phyloP scores from a whole-genome alignment of 768 basidiomycete species.

The Boletus sp. region DNA sequence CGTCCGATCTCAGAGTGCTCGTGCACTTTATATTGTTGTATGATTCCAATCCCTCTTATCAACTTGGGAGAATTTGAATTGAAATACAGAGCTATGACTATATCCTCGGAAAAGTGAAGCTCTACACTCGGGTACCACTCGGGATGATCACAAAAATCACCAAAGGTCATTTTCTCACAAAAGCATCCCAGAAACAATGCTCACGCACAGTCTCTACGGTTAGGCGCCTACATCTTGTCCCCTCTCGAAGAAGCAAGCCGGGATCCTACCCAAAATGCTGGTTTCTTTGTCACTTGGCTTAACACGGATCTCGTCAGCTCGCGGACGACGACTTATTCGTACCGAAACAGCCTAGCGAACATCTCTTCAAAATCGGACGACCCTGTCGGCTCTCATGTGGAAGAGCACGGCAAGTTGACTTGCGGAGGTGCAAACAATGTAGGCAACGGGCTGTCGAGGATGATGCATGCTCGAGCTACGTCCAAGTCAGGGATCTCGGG shows the following conservation, averaged over 20 bases:
- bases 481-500: conserved; percentile 34
- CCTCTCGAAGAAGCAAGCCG: conserved; percentile 90
- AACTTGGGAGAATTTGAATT: conserved; percentile 1
- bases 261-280: conserved; percentile 84
- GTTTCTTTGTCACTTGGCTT: conserved; percentile 81
- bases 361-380: background rate
- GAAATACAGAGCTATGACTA: conserved; percentile 81
- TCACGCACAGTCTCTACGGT: background rate
- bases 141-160: conserved; percentile 72
- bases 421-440: background rate
- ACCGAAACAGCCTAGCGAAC: conserved; percentile 60
- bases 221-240: conserved; percentile 94
- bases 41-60: conserved; percentile 26
- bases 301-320: conserved; percentile 64
- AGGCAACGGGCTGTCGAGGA: conserved; percentile 24
- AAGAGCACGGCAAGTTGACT: background rate
- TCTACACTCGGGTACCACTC: conserved; percentile 86
- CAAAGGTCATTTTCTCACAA: conserved; percentile 52
- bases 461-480: conserved; percentile 18
- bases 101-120: conserved; percentile 85
- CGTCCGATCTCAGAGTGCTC: conserved; percentile 26
- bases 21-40: conserved; percentile 77
- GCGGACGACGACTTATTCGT: conserved; percentile 79
- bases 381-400: background rate
- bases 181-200: background rate